Evolutionary conservation across 2,329 filamentous ascomycete genomes (phyloP), one percentile per base, ranked within the genome.

Genomic region (Fusarium sp.): DNA sequence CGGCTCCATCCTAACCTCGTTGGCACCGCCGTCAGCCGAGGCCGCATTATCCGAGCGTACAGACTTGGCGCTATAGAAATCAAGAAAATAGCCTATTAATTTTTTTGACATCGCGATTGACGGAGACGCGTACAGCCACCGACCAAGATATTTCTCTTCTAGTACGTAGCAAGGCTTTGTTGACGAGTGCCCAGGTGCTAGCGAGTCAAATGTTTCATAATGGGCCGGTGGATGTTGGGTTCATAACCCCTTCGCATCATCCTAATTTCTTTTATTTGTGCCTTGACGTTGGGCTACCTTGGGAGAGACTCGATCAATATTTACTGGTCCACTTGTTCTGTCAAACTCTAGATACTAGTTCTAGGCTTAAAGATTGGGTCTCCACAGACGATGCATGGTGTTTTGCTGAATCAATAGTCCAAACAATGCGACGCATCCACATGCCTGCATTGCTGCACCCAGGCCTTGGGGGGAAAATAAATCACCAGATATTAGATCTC

Each of bases 21-120:
- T 48, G 33, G 46, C 40, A 37, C 40, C 49, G 28, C 56, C 37
- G 51, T 62, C 47, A 56, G 61, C 56, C 65, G 50, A 62, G 48
- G 66, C 66, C 66, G 66, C 17, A 43, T 40, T 70, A 68, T 55
- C 66, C 66, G 66, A 51, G 41, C 24, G 15, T 9, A n/a, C 19
- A 17, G 52, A 51, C 66, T 68, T 68, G 66, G 66, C 66, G 40
- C 35, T n/a, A n/a, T 11, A 30, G 11, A 39, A 65, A 65, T 61
- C 55, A 55, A 41, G 54, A 67, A 68, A 22, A 49, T 22, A 24
- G 7, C 24, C 24, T 24, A 24, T 24, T 41, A 6, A 9, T 26
- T 40, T 19, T 14, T 13, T 15, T 46, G n/a, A n/a, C 47, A 49
- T 61, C 56, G 33, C 32, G 57, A 63, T 54, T 53, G 10, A 24